A percentile compares a stretch with the other conserved stretches of the same genome.
These are phyloP conservation scores for Mycena epipterygia DNA, from an alignment of 768 basidiomycete genomes.

Conservation along the genomic window DNA sequence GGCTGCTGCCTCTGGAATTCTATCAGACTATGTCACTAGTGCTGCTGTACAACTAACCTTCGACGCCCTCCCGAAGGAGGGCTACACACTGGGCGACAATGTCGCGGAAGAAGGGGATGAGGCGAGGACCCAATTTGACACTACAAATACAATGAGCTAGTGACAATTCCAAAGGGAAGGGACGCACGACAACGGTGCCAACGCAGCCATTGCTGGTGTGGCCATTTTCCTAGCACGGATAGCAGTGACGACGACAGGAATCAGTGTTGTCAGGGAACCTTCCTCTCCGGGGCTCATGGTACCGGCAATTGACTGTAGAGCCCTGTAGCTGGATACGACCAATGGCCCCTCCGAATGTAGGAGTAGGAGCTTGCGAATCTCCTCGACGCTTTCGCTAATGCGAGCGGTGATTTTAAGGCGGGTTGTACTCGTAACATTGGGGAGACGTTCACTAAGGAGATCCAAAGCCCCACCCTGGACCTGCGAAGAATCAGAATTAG, in stretches of 20 bases:
- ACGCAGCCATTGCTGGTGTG: constrained; percentile 62
- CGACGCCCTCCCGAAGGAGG: constrained; percentile 58
- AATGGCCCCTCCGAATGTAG: constrained; percentile 55
- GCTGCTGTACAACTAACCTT: constrained; percentile 44
- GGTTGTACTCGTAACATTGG: constrained; percentile 66
- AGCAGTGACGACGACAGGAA: constrained; percentile 70
- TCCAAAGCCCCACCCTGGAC: constrained; percentile 77
- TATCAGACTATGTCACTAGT: constrained; percentile 9
- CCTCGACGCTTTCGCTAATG: constrained; percentile 66
- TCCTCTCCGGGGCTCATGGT: constrained; percentile 80
- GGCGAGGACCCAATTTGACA: constrained; percentile 83
- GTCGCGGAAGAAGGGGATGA: constrained; percentile 87
- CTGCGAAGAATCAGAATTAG: constrained; percentile 56
- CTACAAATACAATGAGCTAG: constrained; percentile 53
- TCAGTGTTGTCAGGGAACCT: constrained; percentile 63
- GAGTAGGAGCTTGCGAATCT: constrained; percentile 64
- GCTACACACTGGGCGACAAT: constrained; percentile 72
- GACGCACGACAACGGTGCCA: constrained; percentile 75
- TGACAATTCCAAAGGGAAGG: neutral
- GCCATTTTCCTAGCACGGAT: constrained; percentile 57
- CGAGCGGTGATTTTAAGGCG: constrained; percentile 65
- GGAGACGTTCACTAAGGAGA: constrained; percentile 76
- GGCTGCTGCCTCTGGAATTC: constrained; percentile 45
- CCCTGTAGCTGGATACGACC: constrained; percentile 65
- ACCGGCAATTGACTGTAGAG: constrained; percentile 69